Conservation (phyloP, 305 asterid species). For the Andrographis paniculata region DNA sequence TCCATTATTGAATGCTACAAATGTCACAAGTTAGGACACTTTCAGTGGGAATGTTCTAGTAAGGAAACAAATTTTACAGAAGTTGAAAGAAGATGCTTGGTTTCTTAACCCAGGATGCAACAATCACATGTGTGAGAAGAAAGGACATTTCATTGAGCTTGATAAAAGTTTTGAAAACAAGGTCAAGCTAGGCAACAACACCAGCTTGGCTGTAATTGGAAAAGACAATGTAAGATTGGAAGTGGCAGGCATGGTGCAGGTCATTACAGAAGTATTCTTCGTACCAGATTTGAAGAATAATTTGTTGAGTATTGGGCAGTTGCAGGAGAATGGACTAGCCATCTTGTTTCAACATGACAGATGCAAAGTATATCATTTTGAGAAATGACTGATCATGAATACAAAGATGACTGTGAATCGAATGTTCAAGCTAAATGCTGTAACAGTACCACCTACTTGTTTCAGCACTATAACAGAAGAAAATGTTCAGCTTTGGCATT, state of each 20-base stretch:
- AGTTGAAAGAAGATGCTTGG: constrained; percentile 5
- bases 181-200: constrained; percentile 11
- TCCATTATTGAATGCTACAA: constrained; percentile 13
- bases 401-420: neutral
- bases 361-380: constrained; percentile 1
- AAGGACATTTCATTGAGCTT: neutral
- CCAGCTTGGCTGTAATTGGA: constrained; percentile 4
- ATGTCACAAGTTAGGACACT: constrained; percentile 18
- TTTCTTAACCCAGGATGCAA: constrained; percentile 16
- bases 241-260: neutral
- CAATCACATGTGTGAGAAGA: constrained; percentile 18
- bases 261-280: neutral
- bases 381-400: neutral
- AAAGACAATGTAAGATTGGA: neutral
- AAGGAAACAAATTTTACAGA: neutral
- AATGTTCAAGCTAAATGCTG: constrained; percentile 2
- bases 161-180: neutral
- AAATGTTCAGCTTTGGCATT: constrained; percentile 6
- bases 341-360: neutral
- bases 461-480: neutral
- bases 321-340: constrained; percentile 4
- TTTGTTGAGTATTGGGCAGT: constrained; percentile 13
- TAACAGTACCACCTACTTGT: neutral
- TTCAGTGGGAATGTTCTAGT: constrained; percentile 14
- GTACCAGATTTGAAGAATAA: constrained; percentile 1